Evolutionary conservation across 208 protist species (phyloP), one percentile per base, ranked within the genome.

Genomic region (Leishmania aethiopica): DNA sequence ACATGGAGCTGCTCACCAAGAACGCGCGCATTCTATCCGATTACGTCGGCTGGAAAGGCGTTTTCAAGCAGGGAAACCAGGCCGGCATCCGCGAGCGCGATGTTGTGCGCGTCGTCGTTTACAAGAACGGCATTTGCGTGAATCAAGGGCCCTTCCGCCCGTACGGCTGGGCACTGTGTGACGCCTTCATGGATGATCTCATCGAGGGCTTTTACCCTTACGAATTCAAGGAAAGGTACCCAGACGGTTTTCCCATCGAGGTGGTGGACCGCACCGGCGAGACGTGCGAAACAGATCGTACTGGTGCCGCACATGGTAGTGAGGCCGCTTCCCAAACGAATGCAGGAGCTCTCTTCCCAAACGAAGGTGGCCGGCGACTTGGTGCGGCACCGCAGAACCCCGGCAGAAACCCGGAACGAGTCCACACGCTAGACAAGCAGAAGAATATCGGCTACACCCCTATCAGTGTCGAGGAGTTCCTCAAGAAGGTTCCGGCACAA

Each of bases 171-270:
- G 86, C 93, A 25, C 86, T 97, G 1, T 97, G 94, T 79, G 92
- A 95, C 51, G 94, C 95, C 72, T 96, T 98, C 64, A 53, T 98
- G 35, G 86, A 91, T 62, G 96, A 98, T 79, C 87, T 98, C 40
- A 84, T 79, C n/a, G 96, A 98, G n/a, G 96, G 96, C 51, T 98
- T 93, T 80, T 98, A 98, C 80, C 96, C 96, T 1, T 98, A 98
- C 81, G 96, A 98, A 79, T 98, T 97, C 88, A 97, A 98, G 80
- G 94, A 98, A 37, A 90, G 89, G 78, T 98, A 97, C 87, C 96
- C 96, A 22, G 95, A 97, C 40, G 96, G 96, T 70, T 96, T 97
- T 78, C 93, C 94, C 0, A 94, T 98, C 71, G 92, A 97, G 76
- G 86, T 98, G 59, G 89, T 92, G 66, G 94, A 98, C 79, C 51